Base-by-base conservation (phyloP, 441 rosid species). In the Hura crepitans region DNA sequence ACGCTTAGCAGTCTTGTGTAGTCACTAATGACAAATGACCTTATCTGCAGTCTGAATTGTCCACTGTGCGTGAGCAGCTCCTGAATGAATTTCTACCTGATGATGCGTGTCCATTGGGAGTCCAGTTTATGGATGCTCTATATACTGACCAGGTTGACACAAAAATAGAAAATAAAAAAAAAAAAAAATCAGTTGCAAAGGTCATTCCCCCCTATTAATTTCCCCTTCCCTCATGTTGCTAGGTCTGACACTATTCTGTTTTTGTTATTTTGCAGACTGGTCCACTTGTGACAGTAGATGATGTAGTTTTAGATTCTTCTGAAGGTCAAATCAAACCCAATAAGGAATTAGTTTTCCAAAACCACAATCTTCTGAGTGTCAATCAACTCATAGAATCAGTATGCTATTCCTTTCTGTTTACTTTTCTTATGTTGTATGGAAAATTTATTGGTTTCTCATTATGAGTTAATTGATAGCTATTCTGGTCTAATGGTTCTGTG, bases 51-150 rank as follows among this genome's bases (percentile, higher is more conserved):
- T 62, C 86, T 71, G 89, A 86, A 65, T 66, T 82, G 79, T 80
- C 89, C 46, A 69, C 67, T 72, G 74, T 81, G 69, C 76, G 73
- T 65, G 85, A 85, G 68, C 86, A 87, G 77, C 83, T 95, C 71
- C 85, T 86, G 45, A 76, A 61, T 31, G 93, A 92, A 59, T 95
- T 92, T 77, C 60, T 82, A 74, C 98, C 98, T 3, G 98, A 92
- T 75, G 98, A 90, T 66, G 83, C 79, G 56, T 89, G 92, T 81
- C 97, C 87, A 51, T 66, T 92, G 64, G 97, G 96, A 77, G 74
- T 83, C 71, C 93, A 84, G 71, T 71, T 82, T 67, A 73, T 74
- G 49, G 93, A 85, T 77, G 71, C 82, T 65, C 79, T 80, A 7
- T 79, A 70, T 57, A 66, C 64, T 42, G 77, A 80, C 77, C 85